Evolutionary conservation across 2,329 filamentous ascomycete genomes (phyloP), one percentile per base, ranked within the genome.

Genomic region (Trichoderma brevicompactum): DNA sequence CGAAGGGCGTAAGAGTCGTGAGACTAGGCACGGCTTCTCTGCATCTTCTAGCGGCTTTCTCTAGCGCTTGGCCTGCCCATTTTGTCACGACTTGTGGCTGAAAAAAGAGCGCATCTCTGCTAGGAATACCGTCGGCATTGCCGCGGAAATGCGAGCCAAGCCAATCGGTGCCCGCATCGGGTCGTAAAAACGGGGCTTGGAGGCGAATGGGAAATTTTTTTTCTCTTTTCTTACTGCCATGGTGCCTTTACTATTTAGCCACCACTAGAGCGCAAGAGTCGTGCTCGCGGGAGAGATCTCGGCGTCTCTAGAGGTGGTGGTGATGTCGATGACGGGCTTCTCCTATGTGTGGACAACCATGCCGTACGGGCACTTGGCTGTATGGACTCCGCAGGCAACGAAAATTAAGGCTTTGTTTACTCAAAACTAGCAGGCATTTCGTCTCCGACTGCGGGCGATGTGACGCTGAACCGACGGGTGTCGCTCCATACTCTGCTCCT

Each of bases 11-110:
- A 28, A 28, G 19, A 38, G n/a, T 48, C 43, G 13, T 38, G 17
- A 36, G 17, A 13, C 40, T 36, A 43, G 32, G 17, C 10, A 52
- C 41, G 23, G 15, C 50, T 64, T 64, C 61, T 55, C 34, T 56
- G 52, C 61, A 44, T 55, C 52, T 64, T 64, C 61, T 64, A 64
- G 61, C 61, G 61, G 41, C 34, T 32, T 64, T 64, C 61, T 55
- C 43, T 64, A 56, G 41, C 52, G 61, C 61, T 64, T 64, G 52
- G 58, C 58, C 23, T 15, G 40, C 38, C 32, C 49, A 13, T 38
- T 6, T 38, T 38, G 36, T 28, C 23, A 38, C 36, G 36, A 9
- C 44, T 64, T 46, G 61, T 56, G 52, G 61, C 50, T 55, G 41
- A 28, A n/a, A 49, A 48, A 64, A 56, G 52, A 40, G 28, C 41